Evolutionary conservation across 73 alveolate genomes (phyloP).

Genomic region (Paraurostyla sp.): DNA sequence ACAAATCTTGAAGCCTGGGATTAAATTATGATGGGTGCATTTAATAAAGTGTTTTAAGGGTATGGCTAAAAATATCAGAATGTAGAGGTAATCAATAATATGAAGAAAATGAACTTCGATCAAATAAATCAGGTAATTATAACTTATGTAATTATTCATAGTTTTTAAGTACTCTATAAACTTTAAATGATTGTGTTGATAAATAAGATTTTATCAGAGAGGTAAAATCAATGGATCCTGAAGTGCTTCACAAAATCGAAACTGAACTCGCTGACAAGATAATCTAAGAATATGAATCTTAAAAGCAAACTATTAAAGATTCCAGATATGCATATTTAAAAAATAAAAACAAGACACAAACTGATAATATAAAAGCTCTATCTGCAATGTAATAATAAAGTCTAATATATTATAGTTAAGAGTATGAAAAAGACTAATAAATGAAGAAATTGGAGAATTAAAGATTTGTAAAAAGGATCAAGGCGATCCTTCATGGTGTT

Average conservation of each 20-base stretch:
- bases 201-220: not conserved
- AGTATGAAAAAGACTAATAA: not conserved
- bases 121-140: not conserved
- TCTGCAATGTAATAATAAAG: not conserved
- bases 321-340: slow-evolving; percentile 2
- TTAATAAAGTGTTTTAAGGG: not conserved
- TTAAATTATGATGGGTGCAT: slow-evolving; percentile 20
- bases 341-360: not conserved
- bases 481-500: not conserved
- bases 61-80: not conserved
- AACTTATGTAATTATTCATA: not conserved
- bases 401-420: not conserved
- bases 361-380: not conserved
- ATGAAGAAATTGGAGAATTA: not conserved
- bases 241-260: slow-evolving; percentile 13
- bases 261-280: slow-evolving; percentile 39
- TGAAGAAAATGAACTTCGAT: slow-evolving; percentile 34
- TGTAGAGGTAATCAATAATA: not conserved
- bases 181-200: slow-evolving; percentile 30
- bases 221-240: not conserved
- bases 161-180: not conserved
- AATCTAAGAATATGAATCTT: slow-evolving; percentile 8
- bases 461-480: not conserved
- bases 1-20: slow-evolving; percentile 13
- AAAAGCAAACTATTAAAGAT: not conserved